These are phyloP conservation scores for Aegle marmelos DNA, from an alignment of 345 rosid genomes.

Conservation along the genomic window DNA sequence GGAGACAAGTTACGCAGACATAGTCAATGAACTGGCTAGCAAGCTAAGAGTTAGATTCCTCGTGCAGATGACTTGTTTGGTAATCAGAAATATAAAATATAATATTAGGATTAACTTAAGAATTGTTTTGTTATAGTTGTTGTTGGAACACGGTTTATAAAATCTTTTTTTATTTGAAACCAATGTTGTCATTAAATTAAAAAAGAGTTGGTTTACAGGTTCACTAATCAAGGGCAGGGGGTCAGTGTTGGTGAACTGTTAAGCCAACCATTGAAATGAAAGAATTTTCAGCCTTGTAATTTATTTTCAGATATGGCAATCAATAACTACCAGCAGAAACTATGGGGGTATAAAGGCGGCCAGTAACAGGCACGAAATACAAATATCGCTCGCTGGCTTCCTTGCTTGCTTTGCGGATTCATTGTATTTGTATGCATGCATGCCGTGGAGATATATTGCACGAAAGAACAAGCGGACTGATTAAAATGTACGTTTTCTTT, in stretches of 20 bases:
- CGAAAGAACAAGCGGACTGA: background rate
- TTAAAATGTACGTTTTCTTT: background rate
- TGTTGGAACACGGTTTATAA: background rate
- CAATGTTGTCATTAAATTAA: background rate
- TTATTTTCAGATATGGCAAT: background rate
- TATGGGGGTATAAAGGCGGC: background rate
- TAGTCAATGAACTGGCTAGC: background rate
- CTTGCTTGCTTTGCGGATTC: no score
- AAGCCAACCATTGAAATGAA: background rate
- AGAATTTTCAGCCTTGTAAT: background rate
- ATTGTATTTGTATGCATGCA: background rate
- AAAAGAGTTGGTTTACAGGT: background rate
- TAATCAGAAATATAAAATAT: background rate
- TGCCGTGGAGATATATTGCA: background rate
- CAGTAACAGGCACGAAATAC: background rate
- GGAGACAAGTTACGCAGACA: background rate
- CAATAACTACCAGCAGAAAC: background rate
- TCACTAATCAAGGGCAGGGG: background rate
- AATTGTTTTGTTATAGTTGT: background rate
- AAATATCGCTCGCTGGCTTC: no score
- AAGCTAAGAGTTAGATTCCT: background rate
- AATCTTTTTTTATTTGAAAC: background rate
- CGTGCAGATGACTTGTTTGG: conserved; percentile 9
- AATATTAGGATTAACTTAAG: background rate
- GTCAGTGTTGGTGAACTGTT: conserved; percentile 3